Evolutionary conservation across 306 rosid genomes (phyloP), one percentile per base, ranked within the genome.

Genomic region (Pyrus bretschneideri): DNA sequence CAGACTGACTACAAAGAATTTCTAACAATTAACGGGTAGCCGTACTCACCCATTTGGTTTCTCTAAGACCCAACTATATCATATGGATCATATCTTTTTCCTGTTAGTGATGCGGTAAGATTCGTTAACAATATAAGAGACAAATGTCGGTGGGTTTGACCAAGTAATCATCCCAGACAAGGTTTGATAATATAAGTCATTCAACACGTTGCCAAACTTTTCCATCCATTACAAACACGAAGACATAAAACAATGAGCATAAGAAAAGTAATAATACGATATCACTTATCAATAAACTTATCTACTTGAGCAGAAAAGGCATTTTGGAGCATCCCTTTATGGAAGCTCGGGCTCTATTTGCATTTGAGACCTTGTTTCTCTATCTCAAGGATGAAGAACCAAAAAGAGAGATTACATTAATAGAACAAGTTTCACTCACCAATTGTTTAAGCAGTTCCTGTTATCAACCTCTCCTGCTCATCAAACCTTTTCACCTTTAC

Each of bases 401-500:
- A 69, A 67, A 49, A 66, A 42, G n/a, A 55, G 57, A 55, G 14
- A 13, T 57, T 21, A 22, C 30, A 62, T 70, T 49, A 49, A 63
- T 77, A 70, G 67, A 69, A 72, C 42, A 45, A 64, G 67, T 74
- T 68, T 85, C 69, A 93, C 93, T 89, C 81, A 72, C 86, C 82
- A 74, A 82, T 73, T 79, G 82, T 61, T 87, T 84, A 95, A 59
- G 98, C 97, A 72, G 97, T 92, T 82, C 99, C 97, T 51, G 93
- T 92, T 84, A 95, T 84, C 85, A 95, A 78, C 80, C 83, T 83
- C 76, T 96, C 99, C 64, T 92, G 88, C 79, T 92, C 98, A 73
- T 96, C 99, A 69, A 96, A 68, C 86, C 86, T 96, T 84, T 82
- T 89, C 61, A 89, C 91, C 86, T 96, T 96, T 78, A 96, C 76